Base-by-base conservation (phyloP, 805 yeast species). In the Saccharomycopsis fermentans region DNA sequence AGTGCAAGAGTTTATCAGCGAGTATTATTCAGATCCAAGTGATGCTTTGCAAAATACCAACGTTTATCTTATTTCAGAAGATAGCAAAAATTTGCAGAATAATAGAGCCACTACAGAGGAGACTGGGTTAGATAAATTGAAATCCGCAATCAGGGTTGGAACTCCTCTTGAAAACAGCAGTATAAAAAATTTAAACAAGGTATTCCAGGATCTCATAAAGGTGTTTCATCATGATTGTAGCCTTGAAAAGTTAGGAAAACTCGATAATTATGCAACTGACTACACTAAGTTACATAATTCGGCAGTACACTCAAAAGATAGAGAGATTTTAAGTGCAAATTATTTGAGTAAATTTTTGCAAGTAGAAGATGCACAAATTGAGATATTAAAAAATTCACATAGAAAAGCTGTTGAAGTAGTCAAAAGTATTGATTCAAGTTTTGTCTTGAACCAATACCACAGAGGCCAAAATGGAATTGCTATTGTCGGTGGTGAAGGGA, bases 401-500 rank as follows among this genome's bases (percentile, higher is more conserved):
- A 17, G 48, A 40, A 21, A 40, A 40, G 48, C 48, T 40, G 48
- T 40, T 6, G 27, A 17, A 40, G 24, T 12, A 6, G 24, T 40
- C 27, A 40, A 40, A 17, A 17, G 8, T 19, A 6, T n/a, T 6
- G 24, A 40, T 21, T 9, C 48, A 19, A 26, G 21, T 19, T 40
- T 40, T 19, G 24, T 14, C 9, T 63, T 32, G 8, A 40, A 40
- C 24, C 21, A 40, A 40, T 81, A 9, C 67, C 81, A 50, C 74
- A 74, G 37, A 65, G 81, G 16, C 69, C 71, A 2, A 71, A 72
- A 55, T 77, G 88, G 84, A 9, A 76, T 82, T 19, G 92, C 81
- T 29, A 82, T 76, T 65, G 90, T 87, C 32, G 95, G 92, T 37
- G 96, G 96, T 50, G 48, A 40, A n/a, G 94, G 91, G 2, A 80